A percentile compares a stretch with the other conserved stretches of the same genome.
Evolutionary conservation across 352 stramenopile species (phyloP).

Genomic region (Thalassiosira hispida): DNA sequence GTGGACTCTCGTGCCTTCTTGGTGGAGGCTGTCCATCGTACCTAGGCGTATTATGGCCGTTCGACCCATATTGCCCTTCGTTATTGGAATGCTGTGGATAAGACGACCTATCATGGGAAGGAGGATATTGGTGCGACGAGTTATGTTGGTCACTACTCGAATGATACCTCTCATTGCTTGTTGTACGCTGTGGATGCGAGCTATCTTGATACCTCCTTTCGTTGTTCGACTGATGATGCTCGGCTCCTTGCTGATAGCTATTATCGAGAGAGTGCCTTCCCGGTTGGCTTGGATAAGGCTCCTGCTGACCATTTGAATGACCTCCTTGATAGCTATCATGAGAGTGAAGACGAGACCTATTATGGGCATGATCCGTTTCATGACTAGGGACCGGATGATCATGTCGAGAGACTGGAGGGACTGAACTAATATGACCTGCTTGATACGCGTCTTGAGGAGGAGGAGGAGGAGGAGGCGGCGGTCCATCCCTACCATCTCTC

Average conservation of each 20-base stretch:
- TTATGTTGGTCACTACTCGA: too few species aligned
- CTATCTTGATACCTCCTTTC: background rate
- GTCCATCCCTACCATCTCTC: background rate
- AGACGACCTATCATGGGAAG: too few species aligned
- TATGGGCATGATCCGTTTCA: too few species aligned
- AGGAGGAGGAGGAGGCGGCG: background rate
- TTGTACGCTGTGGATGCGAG: background rate
- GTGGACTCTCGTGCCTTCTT: too few species aligned
- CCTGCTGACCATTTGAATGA: too few species aligned
- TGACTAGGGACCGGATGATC: too few species aligned
- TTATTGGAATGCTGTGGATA: too few species aligned
- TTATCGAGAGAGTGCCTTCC: background rate
- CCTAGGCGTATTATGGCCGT: too few species aligned
- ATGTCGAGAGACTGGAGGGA: too few species aligned
- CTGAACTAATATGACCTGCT: background rate
- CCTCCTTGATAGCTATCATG: constrained; percentile 2
- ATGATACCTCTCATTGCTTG: background rate
- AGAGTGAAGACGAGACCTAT: background rate
- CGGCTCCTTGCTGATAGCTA: background rate
- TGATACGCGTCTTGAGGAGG: background rate
- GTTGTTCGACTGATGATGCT: background rate
- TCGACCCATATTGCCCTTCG: too few species aligned
- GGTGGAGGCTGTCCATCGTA: background rate
- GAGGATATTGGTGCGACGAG: too few species aligned
- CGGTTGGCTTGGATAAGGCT: background rate